Percentiles rank a stretch among this genome's conserved stretches.
Evolutionary conservation across 2,329 filamentous ascomycete genomes (phyloP).

Genomic region (Westerdykella aurantiaca): DNA sequence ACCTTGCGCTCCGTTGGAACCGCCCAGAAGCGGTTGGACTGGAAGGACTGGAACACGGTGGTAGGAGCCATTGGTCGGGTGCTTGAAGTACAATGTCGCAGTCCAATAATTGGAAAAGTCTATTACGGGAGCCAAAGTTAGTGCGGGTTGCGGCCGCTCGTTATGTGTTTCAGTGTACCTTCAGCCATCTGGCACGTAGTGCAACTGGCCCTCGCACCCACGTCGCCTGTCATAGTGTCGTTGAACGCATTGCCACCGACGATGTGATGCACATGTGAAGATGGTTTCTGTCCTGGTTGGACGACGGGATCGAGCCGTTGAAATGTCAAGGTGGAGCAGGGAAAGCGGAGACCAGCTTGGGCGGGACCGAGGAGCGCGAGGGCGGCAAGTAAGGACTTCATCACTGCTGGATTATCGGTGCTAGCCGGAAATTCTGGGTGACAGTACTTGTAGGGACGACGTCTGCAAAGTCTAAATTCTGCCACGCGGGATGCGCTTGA

Average conservation of each 20-base stretch:
- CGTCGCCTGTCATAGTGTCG: conserved; percentile 19
- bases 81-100: conserved; percentile 13
- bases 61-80: conserved; percentile 14
- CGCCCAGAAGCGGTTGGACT: conserved; percentile 21
- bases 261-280: conserved; percentile 24
- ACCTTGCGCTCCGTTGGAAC: conserved; percentile 16
- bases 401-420: neutral
- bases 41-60: conserved; percentile 18
- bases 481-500: too few relatives aligned
- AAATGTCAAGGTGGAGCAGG: conserved; percentile 23
- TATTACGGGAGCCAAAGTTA: conserved; percentile 1
- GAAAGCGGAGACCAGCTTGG: conserved; percentile 23
- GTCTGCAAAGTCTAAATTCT: too few relatives aligned
- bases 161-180: conserved; percentile 11
- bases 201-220: conserved; percentile 17
- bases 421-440: too few relatives aligned
- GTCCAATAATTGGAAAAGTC: conserved; percentile 19
- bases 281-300: conserved; percentile 16
- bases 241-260: conserved; percentile 27
- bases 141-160: conserved; percentile 1
- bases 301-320: conserved; percentile 23
- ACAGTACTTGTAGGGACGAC: too few relatives aligned
- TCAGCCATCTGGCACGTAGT: conserved; percentile 25
- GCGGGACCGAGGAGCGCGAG: conserved; percentile 14
- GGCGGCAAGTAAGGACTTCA: conserved; percentile 18